These are phyloP conservation scores for Pythium aquatile DNA, from an alignment of 352 stramenopile species.

Conservation along the genomic window DNA sequence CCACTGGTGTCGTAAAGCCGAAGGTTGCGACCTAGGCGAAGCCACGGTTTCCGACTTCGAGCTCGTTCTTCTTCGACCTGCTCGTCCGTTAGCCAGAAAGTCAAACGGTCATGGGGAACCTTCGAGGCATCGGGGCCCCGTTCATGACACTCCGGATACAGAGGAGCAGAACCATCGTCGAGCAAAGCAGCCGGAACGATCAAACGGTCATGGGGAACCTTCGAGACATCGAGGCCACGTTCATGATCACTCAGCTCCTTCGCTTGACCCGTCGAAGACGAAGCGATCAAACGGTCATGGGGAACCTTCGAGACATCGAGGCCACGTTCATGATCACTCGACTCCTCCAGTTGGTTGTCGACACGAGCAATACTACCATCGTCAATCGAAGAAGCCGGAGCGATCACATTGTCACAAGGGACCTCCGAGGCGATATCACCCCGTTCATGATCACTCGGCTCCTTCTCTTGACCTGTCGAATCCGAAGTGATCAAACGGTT, in stretches of 20 bases:
- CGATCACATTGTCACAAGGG: conserved; percentile 1
- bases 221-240: too few relatives aligned
- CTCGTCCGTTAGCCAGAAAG: conserved; percentile 12
- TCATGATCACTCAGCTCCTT: too few relatives aligned
- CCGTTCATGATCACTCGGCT: too few relatives aligned
- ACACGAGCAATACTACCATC: too few relatives aligned
- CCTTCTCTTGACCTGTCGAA: too few relatives aligned
- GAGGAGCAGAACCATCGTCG: too few relatives aligned
- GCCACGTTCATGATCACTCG: not conserved
- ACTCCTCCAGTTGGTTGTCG: too few relatives aligned
- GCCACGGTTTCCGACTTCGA: not conserved
- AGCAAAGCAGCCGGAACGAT: too few relatives aligned
- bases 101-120: not conserved
- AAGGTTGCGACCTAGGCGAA: not conserved
- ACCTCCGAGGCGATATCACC: conserved; percentile 3
- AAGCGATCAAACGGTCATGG: not conserved
- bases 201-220: conserved; percentile 8
- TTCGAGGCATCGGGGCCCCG: not conserved
- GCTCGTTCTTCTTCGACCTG: conserved; percentile 11
- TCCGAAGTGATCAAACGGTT: too few relatives aligned
- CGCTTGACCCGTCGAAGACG: not conserved
- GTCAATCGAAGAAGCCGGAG: conserved; percentile 2
- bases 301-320: not conserved
- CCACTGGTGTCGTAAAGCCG: conserved; percentile 5
- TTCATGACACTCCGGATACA: not conserved